Base-by-base conservation (phyloP, 306 rosid genomes). In the Cucurbita pepo region DNA sequence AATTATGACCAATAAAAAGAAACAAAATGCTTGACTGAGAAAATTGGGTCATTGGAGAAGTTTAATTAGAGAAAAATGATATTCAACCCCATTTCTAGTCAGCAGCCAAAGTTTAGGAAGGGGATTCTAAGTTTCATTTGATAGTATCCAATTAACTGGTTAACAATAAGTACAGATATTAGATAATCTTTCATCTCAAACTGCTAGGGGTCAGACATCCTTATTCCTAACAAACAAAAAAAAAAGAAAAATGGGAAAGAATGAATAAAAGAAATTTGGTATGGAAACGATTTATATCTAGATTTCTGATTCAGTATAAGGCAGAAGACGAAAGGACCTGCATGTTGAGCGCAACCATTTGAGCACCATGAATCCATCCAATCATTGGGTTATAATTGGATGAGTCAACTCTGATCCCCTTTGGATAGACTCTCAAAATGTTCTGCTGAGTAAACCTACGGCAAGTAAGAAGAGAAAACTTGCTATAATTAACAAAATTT, bases 271-370 rank as follows among this genome's bases (percentile, higher is more conserved):
- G 73, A 15, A 25, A 15, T 37, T 71, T 37, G 10, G 51, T 59
- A 47, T 25, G 6, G 7, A 56, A 30, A 73, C 43, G 58, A 47
- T 19, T 6, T 7, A 58, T 15, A 34, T 19, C 13, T 51, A 59
- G 25, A 53, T 18, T 4, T 47, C 8, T 14, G 43, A 36, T 8
- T 73, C 72, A 54, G 58, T 14, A 63, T 59, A 6, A 47, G 70
- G 19, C 36, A 57, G 52, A n/a, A 77, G 70, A 14, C 18, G 36
- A 57, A 43, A 13, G 8, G 72, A 95, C 99, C 99, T 95, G 99
- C 99, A 95, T 95, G 79, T 95, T 95, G 75, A 95, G 91, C 72
- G 99, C 99, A 78, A 95, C 99, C 99, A 95, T 86, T 75, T 95
- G 99, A 77, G 99, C 99, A 69, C 99, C 99, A 82, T 95, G 96